Conservation (phyloP, 2,329 filamentous ascomycete species). For the Venturia aucupariae region DNA sequence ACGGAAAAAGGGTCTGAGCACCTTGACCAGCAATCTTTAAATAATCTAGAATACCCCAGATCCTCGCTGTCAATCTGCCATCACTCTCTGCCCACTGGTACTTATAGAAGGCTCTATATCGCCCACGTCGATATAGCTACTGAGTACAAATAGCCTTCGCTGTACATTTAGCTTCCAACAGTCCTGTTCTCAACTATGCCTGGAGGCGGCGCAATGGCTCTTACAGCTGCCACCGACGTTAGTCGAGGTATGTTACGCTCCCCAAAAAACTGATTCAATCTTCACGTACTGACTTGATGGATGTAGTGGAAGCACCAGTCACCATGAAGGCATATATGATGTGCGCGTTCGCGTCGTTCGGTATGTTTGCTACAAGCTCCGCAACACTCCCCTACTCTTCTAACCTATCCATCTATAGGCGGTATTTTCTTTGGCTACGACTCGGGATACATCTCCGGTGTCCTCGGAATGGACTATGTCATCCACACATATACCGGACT, state of each 20-base stretch:
- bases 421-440: conserved; percentile 72
- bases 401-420: background rate
- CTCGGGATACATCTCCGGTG: conserved; percentile 65
- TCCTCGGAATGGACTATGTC: conserved; percentile 34
- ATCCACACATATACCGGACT: conserved; percentile 12
- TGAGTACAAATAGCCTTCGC: background rate
- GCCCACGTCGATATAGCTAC: background rate
- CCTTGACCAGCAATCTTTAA: conserved; percentile 8
- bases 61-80: background rate
- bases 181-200: background rate
- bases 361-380: conserved; percentile 17
- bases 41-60: conserved; percentile 1
- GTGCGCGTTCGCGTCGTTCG: conserved; percentile 41
- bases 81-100: background rate
- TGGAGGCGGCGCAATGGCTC: background rate
- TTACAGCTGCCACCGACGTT: background rate
- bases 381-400: background rate
- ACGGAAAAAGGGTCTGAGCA: background rate
- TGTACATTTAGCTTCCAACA: background rate
- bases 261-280: no score
- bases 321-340: conserved; percentile 37
- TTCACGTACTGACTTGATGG: background rate
- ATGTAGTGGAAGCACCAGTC: conserved; percentile 39
- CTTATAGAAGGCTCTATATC: background rate
- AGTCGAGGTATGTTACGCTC: background rate